Evolutionary conservation across 495 filamentous ascomycete species (phyloP).

Genomic region (Aspergillus indologenus): DNA sequence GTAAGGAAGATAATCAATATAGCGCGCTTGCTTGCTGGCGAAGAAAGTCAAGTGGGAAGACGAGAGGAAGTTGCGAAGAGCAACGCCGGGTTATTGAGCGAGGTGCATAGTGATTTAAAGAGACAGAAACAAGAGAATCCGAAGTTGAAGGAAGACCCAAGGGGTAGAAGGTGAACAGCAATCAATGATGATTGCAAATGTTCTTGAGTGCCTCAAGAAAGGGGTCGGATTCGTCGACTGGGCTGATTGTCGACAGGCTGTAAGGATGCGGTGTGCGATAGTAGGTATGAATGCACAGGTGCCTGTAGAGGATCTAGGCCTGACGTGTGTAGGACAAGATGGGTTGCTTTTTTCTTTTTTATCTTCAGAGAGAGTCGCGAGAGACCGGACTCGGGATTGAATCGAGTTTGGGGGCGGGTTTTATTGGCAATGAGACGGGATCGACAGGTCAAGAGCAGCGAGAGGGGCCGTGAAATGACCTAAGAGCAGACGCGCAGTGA

Average conservation of each 20-base stretch:
- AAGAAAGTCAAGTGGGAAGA: conserved; percentile 22
- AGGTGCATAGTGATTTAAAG: conserved; percentile 35
- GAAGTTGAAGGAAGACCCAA: conserved; percentile 14
- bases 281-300: conserved; percentile 5
- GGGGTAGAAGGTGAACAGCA: conserved; percentile 4
- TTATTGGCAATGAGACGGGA: conserved; percentile 13
- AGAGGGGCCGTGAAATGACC: conserved; percentile 7
- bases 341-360: conserved; percentile 2
- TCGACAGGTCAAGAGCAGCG: conserved; percentile 14
- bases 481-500: conserved; percentile 1
- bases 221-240: conserved; percentile 4
- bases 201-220: conserved; percentile 3
- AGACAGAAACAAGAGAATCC: conserved; percentile 11
- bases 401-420: neutral
- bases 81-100: conserved; percentile 31
- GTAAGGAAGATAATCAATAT: conserved; percentile 13
- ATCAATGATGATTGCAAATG: conserved; percentile 7
- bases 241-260: conserved; percentile 3
- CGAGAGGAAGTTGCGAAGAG: conserved; percentile 19
- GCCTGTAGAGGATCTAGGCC: conserved; percentile 6
- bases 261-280: conserved; percentile 7
- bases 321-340: neutral
- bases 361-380: neutral
- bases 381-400: neutral
- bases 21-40: conserved; percentile 25